A percentile compares a stretch with the other conserved stretches of the same genome.
Evolutionary conservation across 768 basidiomycete species (phyloP).

Genomic region (Leccinum boreale): DNA sequence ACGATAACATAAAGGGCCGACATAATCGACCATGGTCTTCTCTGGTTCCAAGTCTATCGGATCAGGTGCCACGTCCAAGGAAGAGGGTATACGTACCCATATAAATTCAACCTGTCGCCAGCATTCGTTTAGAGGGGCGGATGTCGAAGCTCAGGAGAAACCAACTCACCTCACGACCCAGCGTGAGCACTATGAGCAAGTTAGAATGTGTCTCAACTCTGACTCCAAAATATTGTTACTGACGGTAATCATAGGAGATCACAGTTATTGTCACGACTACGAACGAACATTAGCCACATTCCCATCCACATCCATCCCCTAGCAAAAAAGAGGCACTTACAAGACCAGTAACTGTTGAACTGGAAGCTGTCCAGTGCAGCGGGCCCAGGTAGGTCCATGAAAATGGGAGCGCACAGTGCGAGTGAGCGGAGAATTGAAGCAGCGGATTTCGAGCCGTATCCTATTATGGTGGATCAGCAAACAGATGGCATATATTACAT

Average conservation of each 20-base stretch:
- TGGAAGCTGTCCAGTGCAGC: not conserved
- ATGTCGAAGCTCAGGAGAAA: not conserved
- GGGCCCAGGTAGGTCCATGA: not conserved
- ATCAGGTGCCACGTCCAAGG: not conserved
- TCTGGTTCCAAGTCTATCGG: not conserved
- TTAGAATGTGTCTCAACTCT: not conserved
- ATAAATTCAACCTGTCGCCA: not conserved
- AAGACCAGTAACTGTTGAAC: constrained; percentile 1
- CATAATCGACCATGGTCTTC: constrained; percentile 7
- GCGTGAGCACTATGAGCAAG: not conserved
- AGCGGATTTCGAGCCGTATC: not conserved
- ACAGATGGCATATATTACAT: not conserved
- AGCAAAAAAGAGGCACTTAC: not conserved
- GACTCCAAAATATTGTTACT: not conserved
- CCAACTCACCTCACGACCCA: constrained; percentile 4
- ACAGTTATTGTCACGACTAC: constrained; percentile 4
- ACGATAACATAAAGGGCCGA: constrained; percentile 6
- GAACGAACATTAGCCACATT: not conserved
- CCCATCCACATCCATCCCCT: not conserved
- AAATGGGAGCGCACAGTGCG: not conserved
- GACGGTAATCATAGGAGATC: constrained; percentile 7
- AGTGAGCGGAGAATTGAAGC: not conserved
- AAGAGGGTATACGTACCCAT: not conserved
- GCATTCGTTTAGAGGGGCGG: not conserved
- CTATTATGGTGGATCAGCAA: not conserved